These are phyloP conservation scores for Aspergillus novoparasiticus DNA, from an alignment of 2,329 filamentous ascomycete genomes.

Conservation along the genomic window DNA sequence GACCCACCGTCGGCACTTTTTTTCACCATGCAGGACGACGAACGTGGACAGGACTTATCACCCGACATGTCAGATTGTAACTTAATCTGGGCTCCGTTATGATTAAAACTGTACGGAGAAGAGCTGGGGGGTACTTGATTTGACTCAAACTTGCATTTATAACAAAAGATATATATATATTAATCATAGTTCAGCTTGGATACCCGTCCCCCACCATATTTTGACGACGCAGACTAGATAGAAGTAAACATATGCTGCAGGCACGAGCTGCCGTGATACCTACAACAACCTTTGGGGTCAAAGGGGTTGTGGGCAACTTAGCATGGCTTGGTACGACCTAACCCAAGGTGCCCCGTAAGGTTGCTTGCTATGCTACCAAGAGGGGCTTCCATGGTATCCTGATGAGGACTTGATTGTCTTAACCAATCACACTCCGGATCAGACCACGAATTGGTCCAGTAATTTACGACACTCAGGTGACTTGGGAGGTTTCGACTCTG, in stretches of 20 bases:
- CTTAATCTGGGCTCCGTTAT: background rate
- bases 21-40: background rate
- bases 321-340: background rate
- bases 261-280: background rate
- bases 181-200: too few species aligned
- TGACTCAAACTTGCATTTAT: too few species aligned
- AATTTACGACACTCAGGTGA: background rate
- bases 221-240: background rate
- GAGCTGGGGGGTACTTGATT: too few species aligned
- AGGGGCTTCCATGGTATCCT: too few species aligned
- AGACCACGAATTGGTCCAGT: background rate
- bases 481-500: background rate
- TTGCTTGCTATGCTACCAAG: too few species aligned
- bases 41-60: constrained; percentile 1
- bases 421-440: background rate
- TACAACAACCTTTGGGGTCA: background rate
- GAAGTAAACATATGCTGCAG: background rate
- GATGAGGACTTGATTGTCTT: too few species aligned
- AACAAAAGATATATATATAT: too few species aligned
- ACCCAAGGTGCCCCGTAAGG: too few species aligned
- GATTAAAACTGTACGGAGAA: background rate
- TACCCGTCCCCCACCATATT: too few species aligned
- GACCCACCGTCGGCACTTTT: constrained; percentile 7
- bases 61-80: background rate
- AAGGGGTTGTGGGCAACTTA: background rate